Base-by-base conservation (phyloP, 2,329 filamentous ascomycete species). In the Colletotrichum brevisporum region DNA sequence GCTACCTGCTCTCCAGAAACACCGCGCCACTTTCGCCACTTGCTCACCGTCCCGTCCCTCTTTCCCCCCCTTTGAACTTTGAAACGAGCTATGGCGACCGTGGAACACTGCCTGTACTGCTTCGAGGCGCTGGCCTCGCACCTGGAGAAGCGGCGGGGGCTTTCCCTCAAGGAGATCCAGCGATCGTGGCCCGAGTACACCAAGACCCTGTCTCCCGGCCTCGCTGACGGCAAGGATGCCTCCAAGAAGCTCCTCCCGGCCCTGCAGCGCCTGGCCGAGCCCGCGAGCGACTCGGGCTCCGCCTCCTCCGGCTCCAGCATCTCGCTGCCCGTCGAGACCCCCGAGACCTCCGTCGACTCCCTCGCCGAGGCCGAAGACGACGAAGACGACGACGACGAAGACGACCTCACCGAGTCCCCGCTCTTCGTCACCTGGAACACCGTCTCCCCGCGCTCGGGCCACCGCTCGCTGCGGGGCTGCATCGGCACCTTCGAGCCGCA, bases 351-450 rank as follows among this genome's bases (percentile, higher is more conserved):
- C 15, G 82, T 77, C 13, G 79, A 82, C 41, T 84, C 80, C 31
- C 78, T 82, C 24, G 36, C 75, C 82, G 15, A 75, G 75, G 67
- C 67, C 75, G 50, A 73, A 43, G 57, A 73, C 75, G 52, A 77
- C 76, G 69, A 75, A 75, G 72, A 69, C 73, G 69, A 72, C 54
- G 27, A 73, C 45, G 57, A 73, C 75, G 52, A 77, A 76, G 69
- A 75, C 75, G 72, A 69, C 73, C 72, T 73, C 73, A 80, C 81
- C 66, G 86, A 88, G 50, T 89, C 91, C 71, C 95, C 95, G 0
- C 87, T 98, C 47, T 98, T 98, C 78, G 93, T 99, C 54, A 97
- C 95, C 8, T 98, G 95, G 95, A 97, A 98, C 82, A 94, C 89
- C 0, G 74, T 94, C 63, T 89, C 88, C 8, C 80, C 84, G 24